A percentile compares a stretch with the other conserved stretches of the same genome.
These are phyloP conservation scores for Aeschynomene evenia DNA, from an alignment of 306 rosid species.

Conservation along the genomic window DNA sequence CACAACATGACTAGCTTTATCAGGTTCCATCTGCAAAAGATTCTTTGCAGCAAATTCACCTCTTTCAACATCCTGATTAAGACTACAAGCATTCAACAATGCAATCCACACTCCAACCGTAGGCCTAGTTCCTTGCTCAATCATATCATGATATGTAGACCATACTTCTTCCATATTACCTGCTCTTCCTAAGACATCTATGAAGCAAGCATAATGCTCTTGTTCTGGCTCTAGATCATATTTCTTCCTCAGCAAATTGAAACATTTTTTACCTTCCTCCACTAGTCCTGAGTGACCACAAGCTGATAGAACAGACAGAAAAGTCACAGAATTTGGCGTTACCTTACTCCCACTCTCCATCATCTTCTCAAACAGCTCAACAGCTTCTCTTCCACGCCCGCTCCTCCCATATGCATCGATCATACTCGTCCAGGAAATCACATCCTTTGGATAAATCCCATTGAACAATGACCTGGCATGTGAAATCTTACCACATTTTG, in stretches of 20 bases:
- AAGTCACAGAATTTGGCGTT: slow-evolving; percentile 53
- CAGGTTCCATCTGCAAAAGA: slow-evolving; percentile 55
- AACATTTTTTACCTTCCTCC: slow-evolving; percentile 55
- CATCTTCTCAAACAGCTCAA: slow-evolving; percentile 44
- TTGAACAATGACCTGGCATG: slow-evolving; percentile 46
- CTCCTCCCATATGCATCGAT: slow-evolving; percentile 56
- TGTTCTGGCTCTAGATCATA: slow-evolving; percentile 51
- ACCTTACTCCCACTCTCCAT: slow-evolving; percentile 40
- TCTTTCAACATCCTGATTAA: slow-evolving; percentile 44
- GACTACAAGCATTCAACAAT: slow-evolving; percentile 57
- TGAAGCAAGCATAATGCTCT: slow-evolving; percentile 59
- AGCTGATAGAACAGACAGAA: slow-evolving; percentile 48
- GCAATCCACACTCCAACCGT: slow-evolving; percentile 57
- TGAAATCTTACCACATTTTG: slow-evolving; percentile 51
- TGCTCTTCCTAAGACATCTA: slow-evolving; percentile 59
- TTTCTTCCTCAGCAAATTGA: slow-evolving; percentile 40
- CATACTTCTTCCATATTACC: slow-evolving; percentile 58
- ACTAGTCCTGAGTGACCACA: slow-evolving; percentile 57
- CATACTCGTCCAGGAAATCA: slow-evolving; percentile 63
- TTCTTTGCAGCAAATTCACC: slow-evolving; percentile 56
- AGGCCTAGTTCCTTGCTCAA: slow-evolving; percentile 33
- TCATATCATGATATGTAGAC: slow-evolving; percentile 40
- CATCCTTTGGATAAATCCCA: slow-evolving; percentile 43
- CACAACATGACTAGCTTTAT: slow-evolving; percentile 47
- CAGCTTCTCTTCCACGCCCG: slow-evolving; percentile 51